Evolutionary conservation across 2,329 filamentous ascomycete species (phyloP).

Genomic region (Penicillium sp.): DNA sequence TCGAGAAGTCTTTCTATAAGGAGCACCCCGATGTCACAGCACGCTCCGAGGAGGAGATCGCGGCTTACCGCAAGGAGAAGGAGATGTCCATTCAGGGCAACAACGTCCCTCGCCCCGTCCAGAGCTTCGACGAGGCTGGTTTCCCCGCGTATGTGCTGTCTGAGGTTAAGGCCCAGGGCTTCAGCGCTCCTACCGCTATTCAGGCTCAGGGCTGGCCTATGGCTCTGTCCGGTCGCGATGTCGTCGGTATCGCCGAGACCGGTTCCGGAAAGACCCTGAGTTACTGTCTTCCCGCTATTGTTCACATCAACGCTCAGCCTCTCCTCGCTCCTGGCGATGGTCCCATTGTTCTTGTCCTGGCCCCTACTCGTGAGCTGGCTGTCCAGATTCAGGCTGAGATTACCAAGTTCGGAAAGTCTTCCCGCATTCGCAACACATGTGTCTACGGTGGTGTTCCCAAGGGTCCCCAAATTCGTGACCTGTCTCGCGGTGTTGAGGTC

Average conservation of each 20-base stretch:
- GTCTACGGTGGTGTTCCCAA: conserved; percentile 99
- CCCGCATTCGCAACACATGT: conserved; percentile 96
- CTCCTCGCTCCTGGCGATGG: conserved; percentile 92
- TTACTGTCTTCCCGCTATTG: conserved; percentile 95
- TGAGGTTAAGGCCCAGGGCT: conserved; percentile 97
- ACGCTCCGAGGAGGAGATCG: conserved; percentile 74
- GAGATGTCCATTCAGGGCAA: conserved; percentile 76
- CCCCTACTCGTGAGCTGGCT: conserved; percentile 93
- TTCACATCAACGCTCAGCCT: conserved; percentile 99
- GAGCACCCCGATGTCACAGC: conserved; percentile 74
- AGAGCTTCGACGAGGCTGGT: conserved; percentile 95
- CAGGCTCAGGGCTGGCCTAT: conserved; percentile 99
- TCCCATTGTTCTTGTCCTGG: conserved; percentile 92
- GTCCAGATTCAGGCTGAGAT: conserved; percentile 99
- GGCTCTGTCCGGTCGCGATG: conserved; percentile 95
- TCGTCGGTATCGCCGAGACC: conserved; percentile 98
- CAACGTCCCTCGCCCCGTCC: conserved; percentile 86
- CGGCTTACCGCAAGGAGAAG: conserved; percentile 80
- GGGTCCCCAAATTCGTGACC: conserved; percentile 92
- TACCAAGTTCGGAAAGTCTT: conserved; percentile 97
- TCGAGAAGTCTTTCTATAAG: conserved; percentile 99
- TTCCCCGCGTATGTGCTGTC: conserved; percentile 97
- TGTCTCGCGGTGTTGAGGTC: conserved; percentile 92
- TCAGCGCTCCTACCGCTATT: conserved; percentile 88
- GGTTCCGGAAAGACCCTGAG: conserved; percentile 98